Evolutionary conservation across 179 eudicot genomes (phyloP), one percentile per base, ranked within the genome.

Genomic region (Camellia oleifera): DNA sequence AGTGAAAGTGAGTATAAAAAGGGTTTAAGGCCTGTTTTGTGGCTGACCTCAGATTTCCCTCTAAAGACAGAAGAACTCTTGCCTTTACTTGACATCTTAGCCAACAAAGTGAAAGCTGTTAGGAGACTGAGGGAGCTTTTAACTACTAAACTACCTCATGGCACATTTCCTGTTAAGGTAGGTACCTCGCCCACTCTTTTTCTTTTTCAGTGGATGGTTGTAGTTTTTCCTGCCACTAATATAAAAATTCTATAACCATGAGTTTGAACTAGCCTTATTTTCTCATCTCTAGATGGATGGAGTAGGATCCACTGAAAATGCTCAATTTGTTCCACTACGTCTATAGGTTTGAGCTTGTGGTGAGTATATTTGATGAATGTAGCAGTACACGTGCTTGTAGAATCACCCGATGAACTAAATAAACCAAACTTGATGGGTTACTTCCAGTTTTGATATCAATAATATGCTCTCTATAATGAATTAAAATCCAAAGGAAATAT

Each of bases 141-240:
- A 83, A 95, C 99, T 74, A 95, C 99, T 32, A 95, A 95, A 80
- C 90, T 95, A 81, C 99, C 99, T 46, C 60, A 78, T 20, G 97
- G 98, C 73, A 94, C 98, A 13, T 95, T 95, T 85, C 99, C 99
- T 62, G 97, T 89, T 72, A 95, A 95, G 99, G 98, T 95, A 89
- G 69, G 78, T 78, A 20, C 6, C 48, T 71, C 50, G 68, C 72
- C 18, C 18, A 12, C 58, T 68, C 77, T 48, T 7, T 66, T 75
- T 68, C 48, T 78, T 67, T 63, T 26, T n/a, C 64, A 23, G 40
- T 32, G 40, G 9, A n/a, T 48, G 14, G 12, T 20, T 68, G 48
- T 48, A 15, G 58, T n/a, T 40, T 32, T 46, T 70, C 56, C 57
- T 48, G 26, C 53, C 74, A 48, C 32, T 50, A 70, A 70, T 17